These are phyloP conservation scores for Hemileccinum impolitum DNA, from an alignment of 768 basidiomycete species.

Conservation along the genomic window DNA sequence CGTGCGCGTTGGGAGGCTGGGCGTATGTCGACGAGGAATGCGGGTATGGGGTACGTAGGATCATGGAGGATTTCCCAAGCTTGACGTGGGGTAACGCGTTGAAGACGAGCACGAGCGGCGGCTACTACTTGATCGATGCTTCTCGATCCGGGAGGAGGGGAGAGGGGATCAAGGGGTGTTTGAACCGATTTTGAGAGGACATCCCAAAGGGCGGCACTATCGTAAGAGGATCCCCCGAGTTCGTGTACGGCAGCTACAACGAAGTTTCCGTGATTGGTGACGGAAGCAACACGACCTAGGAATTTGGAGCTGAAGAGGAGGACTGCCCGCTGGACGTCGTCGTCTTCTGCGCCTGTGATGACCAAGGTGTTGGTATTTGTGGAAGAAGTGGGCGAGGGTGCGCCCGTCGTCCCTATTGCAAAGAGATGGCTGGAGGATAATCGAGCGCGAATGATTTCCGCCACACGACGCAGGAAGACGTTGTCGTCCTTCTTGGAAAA, in stretches of 20 bases:
- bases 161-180: conserved; percentile 55
- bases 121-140: conserved; percentile 56
- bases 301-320: conserved; percentile 68
- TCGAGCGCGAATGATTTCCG: conserved; percentile 41
- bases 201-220: conserved; percentile 67
- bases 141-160: conserved; percentile 62
- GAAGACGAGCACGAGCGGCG: conserved; percentile 58
- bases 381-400: conserved; percentile 26
- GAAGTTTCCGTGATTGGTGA: conserved; percentile 32
- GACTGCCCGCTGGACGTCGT: conserved; percentile 62
- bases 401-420: conserved; percentile 49
- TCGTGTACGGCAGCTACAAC: conserved; percentile 51
- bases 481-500: conserved; percentile 57
- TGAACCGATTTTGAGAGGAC: conserved; percentile 62
- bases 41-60: conserved; percentile 52
- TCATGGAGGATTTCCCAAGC: conserved; percentile 61
- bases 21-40: conserved; percentile 76
- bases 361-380: conserved; percentile 45
- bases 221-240: conserved; percentile 52
- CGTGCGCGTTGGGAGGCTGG: conserved; percentile 55
- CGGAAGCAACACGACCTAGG: conserved; percentile 51
- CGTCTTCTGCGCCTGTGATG: conserved; percentile 52
- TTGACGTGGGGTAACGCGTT: conserved; percentile 57
- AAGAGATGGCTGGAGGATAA: conserved; percentile 49
- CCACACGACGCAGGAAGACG: conserved; percentile 54